Conservation (phyloP, 495 filamentous ascomycete genomes). For the Pseudotulostoma volvatum region DNA sequence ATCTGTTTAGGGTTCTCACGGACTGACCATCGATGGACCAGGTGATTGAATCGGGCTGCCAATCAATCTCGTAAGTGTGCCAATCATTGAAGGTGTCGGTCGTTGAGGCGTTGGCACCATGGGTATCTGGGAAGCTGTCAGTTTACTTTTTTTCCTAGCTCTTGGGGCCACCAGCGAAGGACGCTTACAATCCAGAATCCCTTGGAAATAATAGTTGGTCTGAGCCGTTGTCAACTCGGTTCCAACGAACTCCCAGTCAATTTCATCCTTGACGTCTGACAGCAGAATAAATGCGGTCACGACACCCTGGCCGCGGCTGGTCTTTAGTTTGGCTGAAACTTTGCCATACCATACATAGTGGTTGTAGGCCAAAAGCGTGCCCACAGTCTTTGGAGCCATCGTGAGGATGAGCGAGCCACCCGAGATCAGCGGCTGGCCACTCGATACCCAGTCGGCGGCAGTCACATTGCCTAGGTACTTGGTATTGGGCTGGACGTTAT, state of each 20-base stretch:
- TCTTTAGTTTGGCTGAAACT: slow-evolving; percentile 73
- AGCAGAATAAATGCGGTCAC: slow-evolving; percentile 93
- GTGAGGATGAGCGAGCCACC: slow-evolving; percentile 56
- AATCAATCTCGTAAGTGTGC: slow-evolving; percentile 88
- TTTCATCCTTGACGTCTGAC: slow-evolving; percentile 91
- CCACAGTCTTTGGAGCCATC: slow-evolving; percentile 68
- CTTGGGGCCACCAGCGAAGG: too few relatives aligned
- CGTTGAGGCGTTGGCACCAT: slow-evolving; percentile 52
- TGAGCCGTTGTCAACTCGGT: slow-evolving; percentile 60
- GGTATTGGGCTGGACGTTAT: slow-evolving; percentile 49
- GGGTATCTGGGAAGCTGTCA: slow-evolving; percentile 40
- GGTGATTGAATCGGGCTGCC: slow-evolving; percentile 67
- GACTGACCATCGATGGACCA: slow-evolving; percentile 74
- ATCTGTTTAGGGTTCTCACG: slow-evolving; percentile 54
- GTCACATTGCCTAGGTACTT: slow-evolving; percentile 73
- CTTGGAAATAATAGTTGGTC: slow-evolving; percentile 96
- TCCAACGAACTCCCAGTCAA: slow-evolving; percentile 92
- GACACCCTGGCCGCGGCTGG: slow-evolving; percentile 68
- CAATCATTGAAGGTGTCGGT: slow-evolving; percentile 60
- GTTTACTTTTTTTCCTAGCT: too few relatives aligned
- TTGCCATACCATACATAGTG: slow-evolving; percentile 96
- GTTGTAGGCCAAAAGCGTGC: slow-evolving; percentile 73
- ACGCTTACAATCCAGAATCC: slow-evolving; percentile 73
- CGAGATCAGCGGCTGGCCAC: slow-evolving; percentile 51
- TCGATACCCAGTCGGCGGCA: slow-evolving; percentile 72